Evolutionary conservation across 805 yeast genomes (phyloP).

Genomic region (Scheffersomyces amazonensis): DNA sequence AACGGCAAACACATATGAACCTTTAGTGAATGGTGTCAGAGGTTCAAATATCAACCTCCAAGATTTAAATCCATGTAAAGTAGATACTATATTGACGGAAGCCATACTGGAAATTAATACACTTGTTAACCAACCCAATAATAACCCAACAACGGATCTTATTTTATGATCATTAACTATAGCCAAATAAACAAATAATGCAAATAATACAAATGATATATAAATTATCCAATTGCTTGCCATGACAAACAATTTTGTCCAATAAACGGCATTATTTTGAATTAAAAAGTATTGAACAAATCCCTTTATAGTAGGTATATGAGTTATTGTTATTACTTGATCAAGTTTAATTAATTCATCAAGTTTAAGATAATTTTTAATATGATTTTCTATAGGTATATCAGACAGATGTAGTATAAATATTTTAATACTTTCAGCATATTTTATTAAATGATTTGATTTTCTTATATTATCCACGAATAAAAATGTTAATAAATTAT

Average conservation of each 20-base stretch:
- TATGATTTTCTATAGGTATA: neutral
- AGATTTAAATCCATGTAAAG: conserved; percentile 11
- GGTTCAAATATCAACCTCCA: conserved; percentile 30
- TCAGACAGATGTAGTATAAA: conserved; percentile 17
- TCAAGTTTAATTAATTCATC: neutral
- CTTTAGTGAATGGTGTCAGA: conserved; percentile 17
- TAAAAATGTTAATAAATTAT: conserved; percentile 16
- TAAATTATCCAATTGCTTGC: conserved; percentile 2
- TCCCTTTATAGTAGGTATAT: neutral
- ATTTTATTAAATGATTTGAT: conserved; percentile 26
- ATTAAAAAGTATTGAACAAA: conserved; percentile 1
- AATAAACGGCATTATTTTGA: conserved; percentile 1
- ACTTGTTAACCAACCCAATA: conserved; percentile 34
- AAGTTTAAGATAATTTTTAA: neutral
- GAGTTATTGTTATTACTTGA: neutral
- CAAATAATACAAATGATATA: conserved; percentile 6
- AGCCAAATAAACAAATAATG: conserved; percentile 22
- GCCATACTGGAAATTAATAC: conserved; percentile 23
- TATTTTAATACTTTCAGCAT: conserved; percentile 18
- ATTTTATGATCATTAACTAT: conserved; percentile 33
- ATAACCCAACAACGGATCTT: conserved; percentile 31
- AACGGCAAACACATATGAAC: conserved; percentile 19
- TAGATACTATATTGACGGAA: conserved; percentile 20
- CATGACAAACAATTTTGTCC: conserved; percentile 4
- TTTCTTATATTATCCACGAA: conserved; percentile 22